Evolutionary conservation across 345 rosid genomes (phyloP), one percentile per base, ranked within the genome.

Genomic region (Brassica incana): DNA sequence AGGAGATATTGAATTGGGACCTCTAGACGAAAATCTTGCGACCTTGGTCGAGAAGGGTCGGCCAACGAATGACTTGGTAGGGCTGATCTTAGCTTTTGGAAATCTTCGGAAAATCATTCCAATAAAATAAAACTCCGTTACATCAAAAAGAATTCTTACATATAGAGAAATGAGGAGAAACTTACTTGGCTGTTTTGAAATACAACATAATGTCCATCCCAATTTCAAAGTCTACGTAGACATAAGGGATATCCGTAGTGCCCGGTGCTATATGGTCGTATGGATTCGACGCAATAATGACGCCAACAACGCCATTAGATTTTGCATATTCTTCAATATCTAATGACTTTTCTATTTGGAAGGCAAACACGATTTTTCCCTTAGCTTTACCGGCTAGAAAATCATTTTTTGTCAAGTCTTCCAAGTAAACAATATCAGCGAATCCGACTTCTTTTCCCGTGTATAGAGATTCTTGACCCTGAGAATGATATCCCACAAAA

Each of bases 1-100:
- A 78, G 80, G 86, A 61, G 93, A 78, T 69, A 80, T 0, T 32
- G 84, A 65, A 67, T 90, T 85, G 74, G 97, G 97, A 25, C 98
- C 98, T 81, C 97, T 85, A 2, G 97, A 69, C 4, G 98, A 92
- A 84, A 94, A 92, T 71, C 48, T 84, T 40, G 93, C 88, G n/a
- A 90, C 68, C 38, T 65, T 69, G 54, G 95, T 89, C 2, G 97
- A 89, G 5, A 85, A 88, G 59, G 85, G 86, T 35, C 84, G 86
- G 4, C 88, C 79, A 30, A 80, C 74, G 16, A 83, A 85, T 0
- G 87, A 27, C n/a, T 75, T 73, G 1, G 97, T 87, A 2, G 88
- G 77, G 71, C 89, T 65, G 73, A 92, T 88, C 11, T 89, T 94
- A 48, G 87, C 93, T 15, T 80, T 87, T 9, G 93, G 95, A 8